phyloP scores from a whole-genome alignment of 2,329 filamentous ascomycete species.

The Pestalotiopsis sp. region DNA sequence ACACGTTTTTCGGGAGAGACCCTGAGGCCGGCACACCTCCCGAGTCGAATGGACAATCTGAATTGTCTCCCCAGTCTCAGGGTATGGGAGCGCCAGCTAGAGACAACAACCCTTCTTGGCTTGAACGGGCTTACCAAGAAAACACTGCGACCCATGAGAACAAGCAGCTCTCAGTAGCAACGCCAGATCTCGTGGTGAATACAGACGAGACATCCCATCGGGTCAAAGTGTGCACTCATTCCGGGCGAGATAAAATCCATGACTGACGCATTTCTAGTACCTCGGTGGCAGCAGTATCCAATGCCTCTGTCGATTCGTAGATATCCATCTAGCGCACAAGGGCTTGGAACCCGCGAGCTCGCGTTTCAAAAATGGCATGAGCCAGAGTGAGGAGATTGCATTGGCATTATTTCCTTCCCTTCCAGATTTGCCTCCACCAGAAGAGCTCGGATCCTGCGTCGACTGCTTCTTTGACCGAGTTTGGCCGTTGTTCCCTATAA shows the following conservation, averaged over 20 bases:
- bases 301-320: constrained; percentile 25
- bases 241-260: background rate
- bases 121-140: background rate
- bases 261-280: constrained; percentile 1
- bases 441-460: constrained; percentile 13
- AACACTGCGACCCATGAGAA: background rate
- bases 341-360: constrained; percentile 20
- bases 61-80: background rate
- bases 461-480: constrained; percentile 22
- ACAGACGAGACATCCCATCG: constrained; percentile 24
- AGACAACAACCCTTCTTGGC: constrained; percentile 12
- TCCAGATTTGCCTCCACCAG: constrained; percentile 17
- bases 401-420: constrained; percentile 17
- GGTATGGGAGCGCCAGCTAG: constrained; percentile 2
- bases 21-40: background rate
- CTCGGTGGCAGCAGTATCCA: constrained; percentile 23
- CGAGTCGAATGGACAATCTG: background rate
- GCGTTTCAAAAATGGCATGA: constrained; percentile 26
- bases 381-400: constrained; percentile 24
- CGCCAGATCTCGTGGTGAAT: constrained; percentile 25
- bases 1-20: background rate
- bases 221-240: constrained; percentile 13
- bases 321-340: constrained; percentile 23
- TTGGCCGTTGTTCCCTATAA: constrained; percentile 24
- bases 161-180: background rate